These are phyloP conservation scores for Yamadazyma phyllophila DNA, from an alignment of 805 yeast species.

Conservation along the genomic window DNA sequence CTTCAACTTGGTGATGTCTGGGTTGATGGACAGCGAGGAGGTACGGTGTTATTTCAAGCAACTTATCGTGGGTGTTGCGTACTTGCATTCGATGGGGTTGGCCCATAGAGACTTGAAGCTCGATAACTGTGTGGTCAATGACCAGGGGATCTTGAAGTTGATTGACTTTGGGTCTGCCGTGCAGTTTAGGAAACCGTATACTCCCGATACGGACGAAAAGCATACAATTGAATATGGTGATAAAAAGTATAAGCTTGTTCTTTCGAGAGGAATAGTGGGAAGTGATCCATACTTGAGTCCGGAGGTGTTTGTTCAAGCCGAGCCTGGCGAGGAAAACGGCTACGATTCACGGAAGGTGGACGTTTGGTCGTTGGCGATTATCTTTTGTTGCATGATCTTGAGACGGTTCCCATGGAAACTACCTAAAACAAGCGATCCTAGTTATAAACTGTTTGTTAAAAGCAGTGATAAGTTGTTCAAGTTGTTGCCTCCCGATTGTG, in stretches of 20 bases:
- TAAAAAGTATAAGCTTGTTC: conserved; percentile 49
- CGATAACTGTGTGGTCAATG: conserved; percentile 86
- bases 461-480: conserved; percentile 55
- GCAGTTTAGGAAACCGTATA: conserved; percentile 61
- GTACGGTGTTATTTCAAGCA: conserved; percentile 81
- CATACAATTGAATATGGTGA: conserved; percentile 23
- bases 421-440: conserved; percentile 73
- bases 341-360: conserved; percentile 90
- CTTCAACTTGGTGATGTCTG: conserved; percentile 90
- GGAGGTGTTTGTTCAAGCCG: conserved; percentile 59
- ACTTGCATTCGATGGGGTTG: conserved; percentile 76
- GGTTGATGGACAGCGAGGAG: conserved; percentile 68
- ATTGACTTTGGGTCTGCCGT: conserved; percentile 95
- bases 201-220: conserved; percentile 6
- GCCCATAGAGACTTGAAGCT: conserved; percentile 92
- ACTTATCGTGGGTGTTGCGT: conserved; percentile 68
- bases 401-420: conserved; percentile 94
- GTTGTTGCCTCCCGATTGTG: conserved; percentile 64
- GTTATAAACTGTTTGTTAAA: conserved; percentile 62
- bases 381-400: conserved; percentile 85
- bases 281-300: conserved; percentile 96
- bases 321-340: conserved; percentile 19
- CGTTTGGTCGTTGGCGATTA: conserved; percentile 91
- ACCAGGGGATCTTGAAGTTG: conserved; percentile 72
- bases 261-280: conserved; percentile 86